Base-by-base conservation (phyloP, 495 filamentous ascomycete species). In the Letharia lupina region DNA sequence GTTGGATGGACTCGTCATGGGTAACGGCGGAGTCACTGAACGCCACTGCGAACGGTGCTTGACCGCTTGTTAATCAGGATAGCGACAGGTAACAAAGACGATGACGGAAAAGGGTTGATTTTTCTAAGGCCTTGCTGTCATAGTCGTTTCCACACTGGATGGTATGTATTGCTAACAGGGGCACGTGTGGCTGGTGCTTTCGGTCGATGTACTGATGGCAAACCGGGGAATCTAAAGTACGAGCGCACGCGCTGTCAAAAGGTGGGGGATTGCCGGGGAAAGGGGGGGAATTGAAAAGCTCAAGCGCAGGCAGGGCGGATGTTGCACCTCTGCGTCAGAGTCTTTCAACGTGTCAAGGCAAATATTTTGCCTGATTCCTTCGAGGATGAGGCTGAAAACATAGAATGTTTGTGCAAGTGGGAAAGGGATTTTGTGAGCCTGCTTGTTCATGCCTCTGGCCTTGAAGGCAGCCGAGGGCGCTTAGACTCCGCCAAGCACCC, bases 371-470 rank as follows among this genome's bases (percentile, higher is more conserved):
- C 44, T 66, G 47, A 66, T 40, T 61, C 37, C 10, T 61, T 45
- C 10, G 44, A 39, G 20, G 45, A 45, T 62, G 64, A 66, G 64
- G 64, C 64, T 65, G 64, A 61, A 61, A 65, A n/a, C 50, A 64
- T 31, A 16, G 23, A 9, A 42, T 56, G 12, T 45, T 18, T 64
- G 48, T 31, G 41, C 42, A 45, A 41, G 63, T 45, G 52, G 28
- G 40, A 44, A 47, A 59, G 62, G 57, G 44, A 54, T 37, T 6
- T n/a, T 52, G 37, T 1, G 23, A 28, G 23, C 41, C 50, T 50
- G 47, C 47, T 54, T 54, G 23, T 28, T 28, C 23, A 28, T 28
- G 23, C 23, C 23, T 28, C 33, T 33, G 28, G 52, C 52, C 33
- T 37, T 16, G 3, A 37, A 57, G 54, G 15, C 54, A 33, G 54